Percentiles rank a stretch among this genome's conserved stretches.
Evolutionary conservation across 1,284 basidiomycete species (phyloP).

Genomic region (Microbotryum saponariae): DNA sequence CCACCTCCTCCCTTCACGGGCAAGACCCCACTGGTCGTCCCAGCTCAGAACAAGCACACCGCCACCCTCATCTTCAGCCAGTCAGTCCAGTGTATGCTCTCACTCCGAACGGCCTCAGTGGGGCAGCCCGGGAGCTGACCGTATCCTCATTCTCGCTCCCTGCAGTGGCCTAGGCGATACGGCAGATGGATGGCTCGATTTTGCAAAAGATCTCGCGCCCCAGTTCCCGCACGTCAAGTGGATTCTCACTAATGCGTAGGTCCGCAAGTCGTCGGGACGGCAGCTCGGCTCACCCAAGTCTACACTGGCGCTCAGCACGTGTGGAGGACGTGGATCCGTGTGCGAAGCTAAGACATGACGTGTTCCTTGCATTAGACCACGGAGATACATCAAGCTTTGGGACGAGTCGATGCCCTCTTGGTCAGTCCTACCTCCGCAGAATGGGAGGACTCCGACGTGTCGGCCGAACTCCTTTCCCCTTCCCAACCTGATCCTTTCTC

Average conservation of each 20-base stretch:
- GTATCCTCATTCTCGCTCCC: too few relatives aligned
- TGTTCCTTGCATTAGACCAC: background rate
- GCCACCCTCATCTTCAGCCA: too few relatives aligned
- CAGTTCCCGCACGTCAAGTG: constrained; percentile 27
- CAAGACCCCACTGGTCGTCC: background rate
- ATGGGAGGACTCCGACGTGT: too few relatives aligned
- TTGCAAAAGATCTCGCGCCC: constrained; percentile 16
- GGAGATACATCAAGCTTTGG: constrained; percentile 9
- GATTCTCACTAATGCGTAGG: constrained; percentile 50
- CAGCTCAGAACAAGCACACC: too few relatives aligned
- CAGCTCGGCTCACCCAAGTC: too few relatives aligned
- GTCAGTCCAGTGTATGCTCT: too few relatives aligned
- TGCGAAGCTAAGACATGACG: background rate
- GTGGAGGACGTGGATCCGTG: background rate
- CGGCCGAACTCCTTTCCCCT: background rate
- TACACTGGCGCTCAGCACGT: too few relatives aligned
- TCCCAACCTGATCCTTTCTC: background rate
- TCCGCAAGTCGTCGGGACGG: background rate
- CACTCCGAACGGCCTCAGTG: too few relatives aligned
- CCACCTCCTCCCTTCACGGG: background rate
- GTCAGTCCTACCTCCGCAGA: constrained; percentile 48
- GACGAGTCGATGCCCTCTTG: constrained; percentile 36
- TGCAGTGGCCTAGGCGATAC: too few relatives aligned
- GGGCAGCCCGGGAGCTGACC: too few relatives aligned
- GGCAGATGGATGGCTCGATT: background rate